Conservation (phyloP, 345 rosid genomes). For the Moringa oleifera region DNA sequence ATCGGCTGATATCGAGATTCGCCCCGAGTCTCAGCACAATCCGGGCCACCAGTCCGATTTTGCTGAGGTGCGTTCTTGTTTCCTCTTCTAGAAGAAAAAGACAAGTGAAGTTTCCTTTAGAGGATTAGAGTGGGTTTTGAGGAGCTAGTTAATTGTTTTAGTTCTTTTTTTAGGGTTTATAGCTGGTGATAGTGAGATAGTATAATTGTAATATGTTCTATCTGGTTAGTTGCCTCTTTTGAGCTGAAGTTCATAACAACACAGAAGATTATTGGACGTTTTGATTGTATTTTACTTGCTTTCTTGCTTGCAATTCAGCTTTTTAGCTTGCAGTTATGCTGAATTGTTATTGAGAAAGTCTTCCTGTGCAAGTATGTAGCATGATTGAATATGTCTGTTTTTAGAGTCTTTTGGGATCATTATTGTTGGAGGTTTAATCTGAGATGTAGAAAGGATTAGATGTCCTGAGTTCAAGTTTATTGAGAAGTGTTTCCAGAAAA, state of each 20-base stretch:
- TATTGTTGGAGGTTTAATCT: too few relatives aligned
- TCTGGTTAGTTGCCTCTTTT: neutral
- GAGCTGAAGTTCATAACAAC: too few relatives aligned
- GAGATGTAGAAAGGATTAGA: neutral
- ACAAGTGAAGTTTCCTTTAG: neutral
- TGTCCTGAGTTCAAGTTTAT: neutral
- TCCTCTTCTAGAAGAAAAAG: neutral
- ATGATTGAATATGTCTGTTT: too few relatives aligned
- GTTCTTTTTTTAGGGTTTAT: neutral
- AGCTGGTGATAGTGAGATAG: neutral
- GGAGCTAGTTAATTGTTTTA: neutral
- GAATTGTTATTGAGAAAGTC: neutral
- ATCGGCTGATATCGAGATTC: constrained; percentile 89
- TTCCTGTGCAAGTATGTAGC: too few relatives aligned
- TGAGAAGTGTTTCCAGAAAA: neutral
- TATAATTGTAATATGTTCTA: too few relatives aligned
- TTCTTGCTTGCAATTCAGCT: neutral
- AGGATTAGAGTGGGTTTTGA: neutral
- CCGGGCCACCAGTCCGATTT: constrained; percentile 92
- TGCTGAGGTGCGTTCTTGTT: constrained; percentile 55
- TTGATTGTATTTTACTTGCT: neutral
- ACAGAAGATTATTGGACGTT: neutral
- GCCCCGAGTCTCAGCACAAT: constrained; percentile 96
- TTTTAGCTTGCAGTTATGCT: neutral
- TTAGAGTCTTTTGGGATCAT: too few relatives aligned